Base-by-base conservation (phyloP, 2,329 filamentous ascomycete genomes). In the Zymoseptoria passerinii region DNA sequence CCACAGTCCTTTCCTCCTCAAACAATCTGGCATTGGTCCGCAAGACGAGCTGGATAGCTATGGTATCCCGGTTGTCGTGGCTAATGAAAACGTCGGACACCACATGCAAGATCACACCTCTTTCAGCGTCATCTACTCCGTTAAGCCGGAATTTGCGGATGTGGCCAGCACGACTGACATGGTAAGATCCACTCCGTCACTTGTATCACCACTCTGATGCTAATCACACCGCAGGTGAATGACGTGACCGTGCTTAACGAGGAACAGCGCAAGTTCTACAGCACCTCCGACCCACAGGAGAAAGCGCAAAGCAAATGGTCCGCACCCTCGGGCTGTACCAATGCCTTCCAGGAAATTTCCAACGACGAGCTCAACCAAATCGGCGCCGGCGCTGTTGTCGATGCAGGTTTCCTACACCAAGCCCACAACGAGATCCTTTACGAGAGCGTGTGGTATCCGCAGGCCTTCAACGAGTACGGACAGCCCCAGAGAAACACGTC, bases 1-100 rank as follows among this genome's bases (percentile, higher is more conserved):
- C 70, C 83, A 86, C 71, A 80, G 80, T 1, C 83, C 84, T 3
- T 85, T 88, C 70, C 73, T 88, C 6, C 80, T 88, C 18, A 83
- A 85, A 72, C 78, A 86, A 2, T 82, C 77, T 50, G 85, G 85
- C 18, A 78, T 88, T 44, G 84, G 85, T 0, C 82, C 83, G 0
- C 66, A 71, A 8, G 68, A 73, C 0, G 78, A 84, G 63, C 77
- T 88, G 2, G 60, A 75, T n/a, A 73, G 76, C 57, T 78, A 81
- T 65, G 71, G 74, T 20, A 86, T 87, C 61, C 66, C 76, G 1
- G 71, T 81, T 0, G 63, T 85, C n/a, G 75, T 79, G 8, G 77
- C 85, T 58, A 80, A 83, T 0, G 80, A 81, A 1, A 82, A 85
- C 50, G 84, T 88, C 2, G 85, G 85, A 6, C 79, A 80, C 59